A percentile compares a stretch with the other conserved stretches of the same genome.
These are phyloP conservation scores for Mycena chlorophos DNA, from an alignment of 768 basidiomycete genomes.

Conservation along the genomic window DNA sequence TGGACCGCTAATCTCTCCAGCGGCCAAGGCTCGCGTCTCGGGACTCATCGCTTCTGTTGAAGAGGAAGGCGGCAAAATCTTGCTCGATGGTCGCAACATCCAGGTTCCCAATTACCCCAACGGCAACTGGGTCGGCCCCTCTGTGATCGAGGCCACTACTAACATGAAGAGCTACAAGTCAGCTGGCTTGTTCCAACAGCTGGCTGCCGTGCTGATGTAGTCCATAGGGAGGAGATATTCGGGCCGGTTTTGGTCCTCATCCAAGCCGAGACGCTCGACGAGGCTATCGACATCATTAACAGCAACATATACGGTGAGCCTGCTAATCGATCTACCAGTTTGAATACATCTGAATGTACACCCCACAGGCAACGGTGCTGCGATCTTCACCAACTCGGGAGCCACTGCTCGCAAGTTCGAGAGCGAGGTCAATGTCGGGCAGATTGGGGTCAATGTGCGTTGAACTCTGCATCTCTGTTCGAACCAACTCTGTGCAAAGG, in stretches of 20 bases:
- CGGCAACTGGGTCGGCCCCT: conserved; percentile 95
- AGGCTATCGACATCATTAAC: conserved; percentile 89
- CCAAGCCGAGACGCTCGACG: conserved; percentile 80
- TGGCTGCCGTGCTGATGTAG: conserved; percentile 1
- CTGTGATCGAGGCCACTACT: conserved; percentile 80
- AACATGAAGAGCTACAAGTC: conserved; percentile 88
- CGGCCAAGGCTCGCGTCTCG: conserved; percentile 76
- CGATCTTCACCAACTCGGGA: conserved; percentile 95
- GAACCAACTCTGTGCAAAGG: too few relatives aligned
- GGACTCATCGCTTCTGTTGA: conserved; percentile 71
- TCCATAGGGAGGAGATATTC: conserved; percentile 85
- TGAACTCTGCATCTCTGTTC: too few relatives aligned
- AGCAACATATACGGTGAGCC: conserved; percentile 78
- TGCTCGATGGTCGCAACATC: conserved; percentile 80
- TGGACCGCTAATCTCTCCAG: conserved; percentile 80
- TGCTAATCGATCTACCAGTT: too few relatives aligned
- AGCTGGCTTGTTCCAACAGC: conserved; percentile 13
- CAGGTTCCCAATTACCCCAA: conserved; percentile 72
- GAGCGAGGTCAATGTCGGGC: conserved; percentile 81
- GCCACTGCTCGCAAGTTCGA: conserved; percentile 88
- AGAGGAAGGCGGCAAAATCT: conserved; percentile 81
- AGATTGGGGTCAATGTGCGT: conserved; percentile 94
- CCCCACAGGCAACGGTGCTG: conserved; percentile 81
- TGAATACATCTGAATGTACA: too few relatives aligned
- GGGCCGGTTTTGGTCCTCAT: conserved; percentile 85